Conservation (phyloP, 345 rosid genomes). For the Conringia planisiliqua region DNA sequence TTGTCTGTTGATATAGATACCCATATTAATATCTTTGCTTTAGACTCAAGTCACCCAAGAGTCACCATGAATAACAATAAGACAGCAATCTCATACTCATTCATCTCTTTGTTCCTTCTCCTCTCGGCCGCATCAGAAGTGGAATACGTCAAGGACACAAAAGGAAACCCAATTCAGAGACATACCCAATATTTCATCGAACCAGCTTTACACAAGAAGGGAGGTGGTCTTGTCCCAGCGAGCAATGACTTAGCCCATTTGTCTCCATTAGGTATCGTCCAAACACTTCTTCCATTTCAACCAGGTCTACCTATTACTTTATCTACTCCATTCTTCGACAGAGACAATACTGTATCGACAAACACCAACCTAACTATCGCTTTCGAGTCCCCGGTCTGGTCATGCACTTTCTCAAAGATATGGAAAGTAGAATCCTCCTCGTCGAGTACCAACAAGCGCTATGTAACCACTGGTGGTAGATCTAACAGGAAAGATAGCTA, state of each 20-base stretch:
- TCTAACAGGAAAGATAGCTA: not conserved
- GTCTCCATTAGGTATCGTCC: conserved; percentile 7
- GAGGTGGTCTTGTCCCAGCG: conserved; percentile 13
- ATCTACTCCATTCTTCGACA: not conserved
- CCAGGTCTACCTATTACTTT: conserved; percentile 20
- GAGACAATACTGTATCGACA: not conserved
- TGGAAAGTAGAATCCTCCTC: conserved; percentile 17
- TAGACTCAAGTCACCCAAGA: conserved; percentile 7
- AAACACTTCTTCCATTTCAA: conserved; percentile 1
- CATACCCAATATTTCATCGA: not conserved
- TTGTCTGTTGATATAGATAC: not conserved
- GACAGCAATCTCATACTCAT: conserved; percentile 8
- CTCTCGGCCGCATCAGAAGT: not conserved
- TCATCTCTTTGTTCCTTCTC: conserved; percentile 19
- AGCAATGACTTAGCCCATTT: not conserved
- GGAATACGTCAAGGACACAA: conserved; percentile 8
- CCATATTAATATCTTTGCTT: conserved; percentile 3
- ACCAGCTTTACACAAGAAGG: not conserved
- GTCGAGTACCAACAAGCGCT: not conserved
- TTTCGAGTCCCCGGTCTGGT: conserved; percentile 3
- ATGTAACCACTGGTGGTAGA: conserved; percentile 7
- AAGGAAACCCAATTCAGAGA: conserved; percentile 13
- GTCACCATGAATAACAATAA: conserved; percentile 13
- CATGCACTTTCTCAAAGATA: conserved; percentile 10
- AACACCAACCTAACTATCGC: not conserved